Evolutionary conservation across 2,329 filamentous ascomycete species (phyloP), one percentile per base, ranked within the genome.

Genomic region (Ophiocordyceps camponoti-saundersi): DNA sequence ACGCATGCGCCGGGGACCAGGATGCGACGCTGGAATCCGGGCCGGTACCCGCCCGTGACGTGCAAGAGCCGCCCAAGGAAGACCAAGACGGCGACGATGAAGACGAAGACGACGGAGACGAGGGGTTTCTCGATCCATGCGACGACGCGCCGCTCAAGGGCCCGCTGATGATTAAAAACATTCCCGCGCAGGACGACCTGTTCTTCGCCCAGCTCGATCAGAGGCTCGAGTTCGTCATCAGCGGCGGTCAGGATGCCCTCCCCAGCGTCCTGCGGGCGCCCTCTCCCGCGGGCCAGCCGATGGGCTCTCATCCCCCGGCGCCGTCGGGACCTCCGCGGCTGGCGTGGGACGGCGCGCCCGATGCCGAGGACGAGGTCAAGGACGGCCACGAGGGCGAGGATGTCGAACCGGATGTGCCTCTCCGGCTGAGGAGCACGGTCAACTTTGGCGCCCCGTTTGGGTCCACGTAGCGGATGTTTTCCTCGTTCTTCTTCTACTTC

Each of bases 151-250:
- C 63, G 20, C 61, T 78, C 30, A 71, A 66, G 46, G 73, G 71
- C 0, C 74, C 73, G 10, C 53, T 77, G 45, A 72, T 71, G 61
- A 62, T 78, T 36, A 65, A 67, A 48, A 78, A 78, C 50, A 70
- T 72, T 49, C 72, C 73, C 1, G 71, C 70, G 1, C 65, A 73
- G 44, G 74, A 78, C 48, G 73, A 76, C 52, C 60, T 70, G 21
- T 78, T 78, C 51, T 69, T 73, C 45, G 61, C 62, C 42, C 61
- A 62, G 48, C 57, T 78, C 16, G 67, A 70, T 36, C 65, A 72
- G 54, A 76, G 71, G 55, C 64, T 78, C 2, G 65, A 72, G 48
- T 65, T 69, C 40, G 68, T 73, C 41, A 67, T 67, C 48, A 66
- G 63, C 15, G n/a, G 32, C 46, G 66, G 65, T 15, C 61, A 67